These are phyloP conservation scores for Solanum sparsipilum DNA, from an alignment of 257 asterid species.

Conservation along the genomic window DNA sequence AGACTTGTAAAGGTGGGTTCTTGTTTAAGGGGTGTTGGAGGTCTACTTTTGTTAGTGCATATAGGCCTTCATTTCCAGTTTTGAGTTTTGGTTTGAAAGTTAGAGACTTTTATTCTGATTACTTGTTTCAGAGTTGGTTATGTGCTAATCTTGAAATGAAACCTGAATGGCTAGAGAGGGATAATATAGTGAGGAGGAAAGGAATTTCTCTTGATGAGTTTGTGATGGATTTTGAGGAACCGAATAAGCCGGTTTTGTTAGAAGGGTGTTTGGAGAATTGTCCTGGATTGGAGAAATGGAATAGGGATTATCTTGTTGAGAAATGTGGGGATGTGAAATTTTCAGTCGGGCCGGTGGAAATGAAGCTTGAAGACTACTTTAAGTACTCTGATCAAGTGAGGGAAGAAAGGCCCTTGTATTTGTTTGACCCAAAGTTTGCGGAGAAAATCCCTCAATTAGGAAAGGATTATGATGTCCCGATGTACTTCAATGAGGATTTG, in stretches of 20 bases:
- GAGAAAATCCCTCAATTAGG: constrained; percentile 68
- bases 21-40: constrained; percentile 63
- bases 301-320: constrained; percentile 47
- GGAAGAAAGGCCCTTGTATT: constrained; percentile 91
- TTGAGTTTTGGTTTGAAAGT: constrained; percentile 34
- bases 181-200: constrained; percentile 60
- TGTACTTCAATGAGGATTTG: constrained; percentile 78
- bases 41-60: constrained; percentile 32
- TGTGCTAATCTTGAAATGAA: constrained; percentile 99
- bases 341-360: constrained; percentile 77
- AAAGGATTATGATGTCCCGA: constrained; percentile 57
- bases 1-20: constrained; percentile 42
- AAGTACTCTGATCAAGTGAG: constrained; percentile 66
- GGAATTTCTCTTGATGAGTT: constrained; percentile 70
- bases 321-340: constrained; percentile 50
- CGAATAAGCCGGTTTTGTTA: constrained; percentile 71
- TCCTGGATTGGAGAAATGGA: constrained; percentile 74
- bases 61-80: constrained; percentile 14
- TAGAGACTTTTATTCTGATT: constrained; percentile 87
- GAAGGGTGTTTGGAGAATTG: constrained; percentile 80
- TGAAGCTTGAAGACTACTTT: constrained; percentile 63
- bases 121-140: constrained; percentile 94
- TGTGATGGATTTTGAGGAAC: constrained; percentile 65
- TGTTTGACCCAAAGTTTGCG: constrained; percentile 83
- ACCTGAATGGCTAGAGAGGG: constrained; percentile 82